A percentile compares a stretch with the other conserved stretches of the same genome.
Evolutionary conservation across 768 basidiomycete species (phyloP).

Genomic region (Lactarius tabidus): DNA sequence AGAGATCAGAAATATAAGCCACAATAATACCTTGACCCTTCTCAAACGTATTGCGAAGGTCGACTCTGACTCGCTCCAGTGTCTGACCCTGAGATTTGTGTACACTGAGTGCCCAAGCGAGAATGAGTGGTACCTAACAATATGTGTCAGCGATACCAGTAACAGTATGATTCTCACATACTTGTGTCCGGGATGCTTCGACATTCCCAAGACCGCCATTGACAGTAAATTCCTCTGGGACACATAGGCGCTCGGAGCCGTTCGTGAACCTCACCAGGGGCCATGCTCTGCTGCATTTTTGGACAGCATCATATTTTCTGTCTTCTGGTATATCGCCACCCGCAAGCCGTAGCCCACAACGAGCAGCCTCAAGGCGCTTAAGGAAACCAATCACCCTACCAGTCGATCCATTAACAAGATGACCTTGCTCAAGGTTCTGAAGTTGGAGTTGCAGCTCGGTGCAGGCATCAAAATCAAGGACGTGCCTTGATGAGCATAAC

Average conservation of each 20-base stretch:
- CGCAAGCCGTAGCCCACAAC: slow-evolving; percentile 11
- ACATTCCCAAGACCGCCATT: slow-evolving; percentile 53
- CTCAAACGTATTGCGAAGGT: slow-evolving; percentile 73
- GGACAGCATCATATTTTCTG: background rate
- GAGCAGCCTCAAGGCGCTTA: slow-evolving; percentile 45
- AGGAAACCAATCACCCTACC: slow-evolving; percentile 51
- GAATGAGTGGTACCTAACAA: slow-evolving; percentile 49
- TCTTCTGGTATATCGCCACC: background rate
- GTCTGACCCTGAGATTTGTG: slow-evolving; percentile 94
- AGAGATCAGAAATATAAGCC: background rate
- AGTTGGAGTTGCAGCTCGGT: background rate
- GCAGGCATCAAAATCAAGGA: background rate
- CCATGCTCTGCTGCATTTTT: slow-evolving; percentile 37
- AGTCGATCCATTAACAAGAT: slow-evolving; percentile 66
- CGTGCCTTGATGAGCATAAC: slow-evolving; percentile 76
- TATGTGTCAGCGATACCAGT: background rate
- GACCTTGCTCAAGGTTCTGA: slow-evolving; percentile 66
- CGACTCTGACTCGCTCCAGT: slow-evolving; percentile 75
- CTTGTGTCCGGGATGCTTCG: slow-evolving; percentile 61
- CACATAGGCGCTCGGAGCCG: slow-evolving; percentile 44
- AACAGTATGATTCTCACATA: slow-evolving; percentile 28
- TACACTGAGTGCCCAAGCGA: slow-evolving; percentile 84
- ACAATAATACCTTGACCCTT: slow-evolving; percentile 60
- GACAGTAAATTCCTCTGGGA: slow-evolving; percentile 57
- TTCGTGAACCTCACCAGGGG: slow-evolving; percentile 59